Evolutionary conservation across 164 flowering plant species (phyloP).

Genomic region (Nelumbo lutea): DNA sequence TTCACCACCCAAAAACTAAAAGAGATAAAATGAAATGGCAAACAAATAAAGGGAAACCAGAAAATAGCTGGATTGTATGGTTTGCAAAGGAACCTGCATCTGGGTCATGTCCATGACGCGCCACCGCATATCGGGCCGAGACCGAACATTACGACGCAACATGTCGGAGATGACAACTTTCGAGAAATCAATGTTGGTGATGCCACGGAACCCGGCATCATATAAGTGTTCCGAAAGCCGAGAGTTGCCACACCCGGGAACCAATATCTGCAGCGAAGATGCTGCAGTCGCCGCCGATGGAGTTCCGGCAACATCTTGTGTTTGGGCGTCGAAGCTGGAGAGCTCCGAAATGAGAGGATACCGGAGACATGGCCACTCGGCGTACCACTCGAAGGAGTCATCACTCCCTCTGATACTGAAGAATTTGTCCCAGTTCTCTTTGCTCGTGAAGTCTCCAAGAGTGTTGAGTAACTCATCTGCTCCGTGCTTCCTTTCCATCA

Average conservation of each 20-base stretch:
- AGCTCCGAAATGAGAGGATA: conserved; percentile 47
- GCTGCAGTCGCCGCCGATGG: conserved; percentile 1
- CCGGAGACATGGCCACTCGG: conserved; percentile 73
- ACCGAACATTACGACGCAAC: conserved; percentile 66
- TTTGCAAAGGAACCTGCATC: conserved; percentile 57
- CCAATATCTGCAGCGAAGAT: conserved; percentile 41
- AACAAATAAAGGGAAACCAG: background rate
- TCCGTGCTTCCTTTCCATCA: conserved; percentile 5
- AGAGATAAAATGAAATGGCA: background rate
- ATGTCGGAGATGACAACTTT: conserved; percentile 82
- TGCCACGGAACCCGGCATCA: conserved; percentile 60
- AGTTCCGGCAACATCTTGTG: conserved; percentile 5
- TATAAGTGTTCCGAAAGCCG: conserved; percentile 74
- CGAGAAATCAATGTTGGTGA: conserved; percentile 90
- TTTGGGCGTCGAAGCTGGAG: conserved; percentile 3
- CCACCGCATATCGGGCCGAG: conserved; percentile 81
- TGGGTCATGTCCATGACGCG: conserved; percentile 92
- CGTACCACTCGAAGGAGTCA: conserved; percentile 93
- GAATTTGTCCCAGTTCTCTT: conserved; percentile 94
- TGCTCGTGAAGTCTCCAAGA: conserved; percentile 86
- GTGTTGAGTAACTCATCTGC: conserved; percentile 45
- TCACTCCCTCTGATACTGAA: conserved; percentile 61
- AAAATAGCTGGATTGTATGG: background rate
- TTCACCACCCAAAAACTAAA: background rate
- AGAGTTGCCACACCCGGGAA: conserved; percentile 95